A percentile compares a stretch with the other conserved stretches of the same genome.
These are phyloP conservation scores for Exserohilum turcica DNA, from an alignment of 2,329 filamentous ascomycete species.

Conservation along the genomic window DNA sequence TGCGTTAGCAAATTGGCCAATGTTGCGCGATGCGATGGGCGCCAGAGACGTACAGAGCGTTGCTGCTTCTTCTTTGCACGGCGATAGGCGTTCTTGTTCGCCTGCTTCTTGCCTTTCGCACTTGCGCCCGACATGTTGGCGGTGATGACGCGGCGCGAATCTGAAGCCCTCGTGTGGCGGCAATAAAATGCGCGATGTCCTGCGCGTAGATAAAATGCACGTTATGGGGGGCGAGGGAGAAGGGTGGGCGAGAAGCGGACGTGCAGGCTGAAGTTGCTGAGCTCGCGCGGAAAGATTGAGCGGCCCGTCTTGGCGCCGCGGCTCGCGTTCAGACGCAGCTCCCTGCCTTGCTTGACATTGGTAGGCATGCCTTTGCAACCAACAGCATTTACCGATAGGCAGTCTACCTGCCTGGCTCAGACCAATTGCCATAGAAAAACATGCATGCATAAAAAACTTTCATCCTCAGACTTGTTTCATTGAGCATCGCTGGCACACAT, in stretches of 20 bases:
- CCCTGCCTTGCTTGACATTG: not conserved
- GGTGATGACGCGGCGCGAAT: slow-evolving; percentile 16
- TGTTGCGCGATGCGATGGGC: not conserved
- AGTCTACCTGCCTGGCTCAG: not conserved
- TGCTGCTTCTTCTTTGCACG: slow-evolving; percentile 96
- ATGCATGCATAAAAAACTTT: not conserved
- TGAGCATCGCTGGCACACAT: too few relatives aligned
- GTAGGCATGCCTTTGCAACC: not conserved
- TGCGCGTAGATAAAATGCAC: not conserved
- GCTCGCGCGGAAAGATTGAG: slow-evolving; percentile 16
- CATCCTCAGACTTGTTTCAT: not conserved
- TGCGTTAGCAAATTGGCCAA: slow-evolving; percentile 22
- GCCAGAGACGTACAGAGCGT: slow-evolving; percentile 57
- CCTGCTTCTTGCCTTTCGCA: slow-evolving; percentile 60
- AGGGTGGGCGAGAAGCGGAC: slow-evolving; percentile 2
- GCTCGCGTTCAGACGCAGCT: not conserved
- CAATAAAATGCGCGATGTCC: not conserved
- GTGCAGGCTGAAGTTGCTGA: slow-evolving; percentile 11
- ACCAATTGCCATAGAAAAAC: not conserved
- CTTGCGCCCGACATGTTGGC: slow-evolving; percentile 37
- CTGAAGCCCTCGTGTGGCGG: not conserved
- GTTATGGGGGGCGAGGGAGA: slow-evolving; percentile 2
- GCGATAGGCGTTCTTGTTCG: slow-evolving; percentile 92
- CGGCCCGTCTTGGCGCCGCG: slow-evolving; percentile 8
- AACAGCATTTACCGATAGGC: not conserved